Conservation (phyloP, 2,329 filamentous ascomycete genomes). For the Escovopsis weberi region DNA sequence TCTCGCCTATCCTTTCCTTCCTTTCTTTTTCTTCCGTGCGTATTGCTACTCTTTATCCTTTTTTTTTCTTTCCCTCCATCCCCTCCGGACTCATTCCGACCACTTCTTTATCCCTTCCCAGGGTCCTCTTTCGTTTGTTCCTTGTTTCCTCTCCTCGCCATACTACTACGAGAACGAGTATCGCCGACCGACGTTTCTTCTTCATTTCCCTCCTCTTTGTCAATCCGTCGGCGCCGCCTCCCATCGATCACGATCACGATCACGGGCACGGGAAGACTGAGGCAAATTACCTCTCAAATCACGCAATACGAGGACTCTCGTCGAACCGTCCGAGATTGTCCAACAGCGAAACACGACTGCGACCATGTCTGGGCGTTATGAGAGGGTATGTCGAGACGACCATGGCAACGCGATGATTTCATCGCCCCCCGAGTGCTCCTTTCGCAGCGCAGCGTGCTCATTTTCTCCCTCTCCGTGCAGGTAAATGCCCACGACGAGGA, state of each 20-base stretch:
- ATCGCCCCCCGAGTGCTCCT: not conserved
- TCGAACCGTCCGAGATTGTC: slow-evolving; percentile 1
- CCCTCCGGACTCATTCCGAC: not conserved
- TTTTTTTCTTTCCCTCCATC: not conserved
- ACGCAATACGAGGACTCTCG: no score
- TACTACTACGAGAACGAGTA: not conserved
- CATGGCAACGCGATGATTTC: not conserved
- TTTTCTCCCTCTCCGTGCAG: slow-evolving; percentile 20
- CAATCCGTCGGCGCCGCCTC: not conserved
- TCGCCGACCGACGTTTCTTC: no score
- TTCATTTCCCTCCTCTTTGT: not conserved
- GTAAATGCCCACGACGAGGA: slow-evolving; percentile 46
- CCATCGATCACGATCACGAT: slow-evolving; percentile 4
- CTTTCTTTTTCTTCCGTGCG: not conserved
- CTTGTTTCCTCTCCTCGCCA: no score
- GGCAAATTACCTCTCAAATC: not conserved
- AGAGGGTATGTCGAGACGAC: slow-evolving; percentile 31
- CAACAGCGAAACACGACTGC: slow-evolving; percentile 1
- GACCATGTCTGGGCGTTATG: slow-evolving; percentile 42
- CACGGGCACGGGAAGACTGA: not conserved
- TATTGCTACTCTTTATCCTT: not conserved
- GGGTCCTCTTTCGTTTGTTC: no score
- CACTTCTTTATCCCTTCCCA: not conserved
- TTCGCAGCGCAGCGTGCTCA: not conserved
- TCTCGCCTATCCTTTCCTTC: not conserved